These are phyloP conservation scores for Metschnikowia rubicola DNA, from an alignment of 805 yeast species.

Conservation along the genomic window DNA sequence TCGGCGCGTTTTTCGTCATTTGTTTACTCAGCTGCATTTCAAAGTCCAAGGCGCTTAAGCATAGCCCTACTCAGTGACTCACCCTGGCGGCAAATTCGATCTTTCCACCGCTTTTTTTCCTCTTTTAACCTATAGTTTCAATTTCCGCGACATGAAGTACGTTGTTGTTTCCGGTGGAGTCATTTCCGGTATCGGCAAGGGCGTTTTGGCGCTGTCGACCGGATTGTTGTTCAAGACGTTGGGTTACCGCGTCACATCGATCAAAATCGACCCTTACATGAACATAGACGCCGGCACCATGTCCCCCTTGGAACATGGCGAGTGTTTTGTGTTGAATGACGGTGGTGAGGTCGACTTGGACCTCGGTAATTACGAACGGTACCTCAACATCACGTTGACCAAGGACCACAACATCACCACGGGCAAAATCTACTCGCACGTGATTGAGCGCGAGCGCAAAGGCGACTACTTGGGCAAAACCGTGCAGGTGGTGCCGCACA, in stretches of 20 bases:
- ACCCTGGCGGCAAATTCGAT: neutral
- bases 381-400: constrained; percentile 88
- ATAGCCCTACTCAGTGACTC: too few relatives aligned
- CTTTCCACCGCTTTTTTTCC: neutral
- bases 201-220: constrained; percentile 95
- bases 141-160: constrained; percentile 70
- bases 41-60: too few relatives aligned
- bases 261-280: constrained; percentile 98
- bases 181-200: constrained; percentile 98
- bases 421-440: constrained; percentile 93
- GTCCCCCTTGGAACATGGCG: constrained; percentile 99
- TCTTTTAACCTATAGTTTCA: neutral
- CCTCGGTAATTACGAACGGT: constrained; percentile 96
- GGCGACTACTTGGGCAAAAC: constrained; percentile 98
- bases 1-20: too few relatives aligned
- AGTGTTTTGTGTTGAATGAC: constrained; percentile 94
- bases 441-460: constrained; percentile 88
- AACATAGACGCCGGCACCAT: constrained; percentile 99
- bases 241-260: constrained; percentile 93
- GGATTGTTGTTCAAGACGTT: constrained; percentile 91
- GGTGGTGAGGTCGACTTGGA: constrained; percentile 99
- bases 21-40: too few relatives aligned
- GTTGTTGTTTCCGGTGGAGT: constrained; percentile 99
- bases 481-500: constrained; percentile 98
- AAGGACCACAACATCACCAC: constrained; percentile 96